A percentile compares a stretch with the other conserved stretches of the same genome.
These are phyloP conservation scores for Begonia loranthoides DNA, from an alignment of 306 rosid species.

Conservation along the genomic window DNA sequence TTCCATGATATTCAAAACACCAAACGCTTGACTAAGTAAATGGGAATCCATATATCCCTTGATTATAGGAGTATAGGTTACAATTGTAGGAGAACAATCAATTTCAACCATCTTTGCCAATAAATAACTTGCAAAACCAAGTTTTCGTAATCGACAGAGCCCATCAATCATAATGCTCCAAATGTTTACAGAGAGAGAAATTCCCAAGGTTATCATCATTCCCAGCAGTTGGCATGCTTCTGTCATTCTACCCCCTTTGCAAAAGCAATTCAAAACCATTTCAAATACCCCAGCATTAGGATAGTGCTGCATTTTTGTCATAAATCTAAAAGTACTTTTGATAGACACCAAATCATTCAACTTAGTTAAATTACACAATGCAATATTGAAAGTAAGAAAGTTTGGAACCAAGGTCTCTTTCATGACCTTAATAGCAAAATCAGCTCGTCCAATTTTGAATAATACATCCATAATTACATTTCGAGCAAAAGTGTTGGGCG, in stretches of 20 bases:
- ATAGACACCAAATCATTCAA: slow-evolving; percentile 15
- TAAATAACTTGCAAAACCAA: slow-evolving; percentile 24
- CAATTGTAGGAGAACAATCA: slow-evolving; percentile 30
- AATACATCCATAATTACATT: slow-evolving; percentile 42
- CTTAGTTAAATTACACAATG: slow-evolving; percentile 30
- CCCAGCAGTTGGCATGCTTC: slow-evolving; percentile 43
- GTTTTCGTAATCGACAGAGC: slow-evolving; percentile 20
- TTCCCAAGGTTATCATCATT: slow-evolving; percentile 33
- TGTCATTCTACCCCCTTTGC: slow-evolving; percentile 25
- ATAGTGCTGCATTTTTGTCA: slow-evolving; percentile 27
- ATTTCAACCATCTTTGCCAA: slow-evolving; percentile 28
- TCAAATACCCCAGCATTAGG: slow-evolving; percentile 31
- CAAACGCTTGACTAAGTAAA: slow-evolving; percentile 25
- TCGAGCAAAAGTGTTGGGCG: slow-evolving; percentile 31
- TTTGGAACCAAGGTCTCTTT: slow-evolving; percentile 25
- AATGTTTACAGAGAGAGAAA: slow-evolving; percentile 18
- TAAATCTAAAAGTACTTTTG: slow-evolving; percentile 19
- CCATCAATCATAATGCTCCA: slow-evolving; percentile 41
- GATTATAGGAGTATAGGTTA: slow-evolving; percentile 45
- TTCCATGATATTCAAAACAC: slow-evolving; percentile 23
- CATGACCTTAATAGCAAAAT: slow-evolving; percentile 23
- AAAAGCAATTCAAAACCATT: slow-evolving; percentile 34
- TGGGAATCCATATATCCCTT: slow-evolving; percentile 39
- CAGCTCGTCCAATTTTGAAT: slow-evolving; percentile 25
- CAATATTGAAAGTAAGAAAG: slow-evolving; percentile 38